A percentile compares a stretch with the other conserved stretches of the same genome.
phyloP scores from a whole-genome alignment of 192 early-diverging fungal species.

The Paraglomus occultum region DNA sequence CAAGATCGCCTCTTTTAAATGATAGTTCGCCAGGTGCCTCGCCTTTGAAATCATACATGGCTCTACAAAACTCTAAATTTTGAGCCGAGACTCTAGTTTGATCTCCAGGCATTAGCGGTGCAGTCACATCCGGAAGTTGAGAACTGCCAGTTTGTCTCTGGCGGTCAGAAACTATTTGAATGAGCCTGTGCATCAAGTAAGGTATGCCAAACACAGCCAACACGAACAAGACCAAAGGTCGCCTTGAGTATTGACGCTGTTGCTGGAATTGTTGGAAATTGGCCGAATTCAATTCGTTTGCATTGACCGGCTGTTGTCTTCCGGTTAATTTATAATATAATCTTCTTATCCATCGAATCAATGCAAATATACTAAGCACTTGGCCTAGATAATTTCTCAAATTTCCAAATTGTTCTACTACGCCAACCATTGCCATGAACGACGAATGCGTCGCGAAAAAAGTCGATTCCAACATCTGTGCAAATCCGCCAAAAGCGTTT shows the following conservation, averaged over 20 bases:
- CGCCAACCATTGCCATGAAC: slow-evolving; percentile 95
- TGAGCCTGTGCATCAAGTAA: slow-evolving; percentile 87
- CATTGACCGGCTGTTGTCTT: slow-evolving; percentile 62
- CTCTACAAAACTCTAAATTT: slow-evolving; percentile 84
- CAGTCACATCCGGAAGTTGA: slow-evolving; percentile 8
- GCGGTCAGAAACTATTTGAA: slow-evolving; percentile 66
- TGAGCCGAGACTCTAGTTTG: slow-evolving; percentile 40
- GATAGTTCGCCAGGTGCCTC: slow-evolving; percentile 78
- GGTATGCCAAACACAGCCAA: slow-evolving; percentile 86
- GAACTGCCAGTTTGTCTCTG: slow-evolving; percentile 30
- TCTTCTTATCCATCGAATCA: slow-evolving; percentile 69
- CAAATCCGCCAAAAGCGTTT: slow-evolving; percentile 95
- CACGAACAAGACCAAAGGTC: slow-evolving; percentile 81
- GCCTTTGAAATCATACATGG: slow-evolving; percentile 80
- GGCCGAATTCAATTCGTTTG: slow-evolving; percentile 66
- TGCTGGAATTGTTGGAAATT: slow-evolving; percentile 78
- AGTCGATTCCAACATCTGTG: slow-evolving; percentile 97
- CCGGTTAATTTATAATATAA: slow-evolving; percentile 67
- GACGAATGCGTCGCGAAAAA: slow-evolving; percentile 94
- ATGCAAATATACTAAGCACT: slow-evolving; percentile 75
- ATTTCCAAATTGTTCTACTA: slow-evolving; percentile 98
- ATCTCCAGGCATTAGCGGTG: slow-evolving; percentile 10
- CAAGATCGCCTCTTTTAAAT: slow-evolving; percentile 82
- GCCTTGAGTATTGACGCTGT: slow-evolving; percentile 48
- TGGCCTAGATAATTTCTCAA: slow-evolving; percentile 82